Percentiles rank a stretch among this genome's conserved stretches.
Evolutionary conservation across 164 flowering plant genomes (phyloP).

Genomic region (Liriodendron chinense): DNA sequence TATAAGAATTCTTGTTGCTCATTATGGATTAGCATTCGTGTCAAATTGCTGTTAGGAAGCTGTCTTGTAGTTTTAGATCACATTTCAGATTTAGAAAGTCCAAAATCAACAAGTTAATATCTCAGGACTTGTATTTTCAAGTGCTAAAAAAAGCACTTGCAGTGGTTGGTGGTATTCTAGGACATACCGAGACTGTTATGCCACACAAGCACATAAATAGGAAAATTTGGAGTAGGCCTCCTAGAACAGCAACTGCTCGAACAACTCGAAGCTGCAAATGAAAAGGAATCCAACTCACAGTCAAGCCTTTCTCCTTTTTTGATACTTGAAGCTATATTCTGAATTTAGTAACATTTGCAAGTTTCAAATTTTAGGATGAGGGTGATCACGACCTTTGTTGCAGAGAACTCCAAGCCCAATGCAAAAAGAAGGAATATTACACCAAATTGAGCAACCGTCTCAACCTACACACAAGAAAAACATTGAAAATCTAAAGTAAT

Average conservation of each 20-base stretch:
- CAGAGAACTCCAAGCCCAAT: slow-evolving; percentile 90
- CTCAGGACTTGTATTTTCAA: neutral
- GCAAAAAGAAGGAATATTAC: slow-evolving; percentile 98
- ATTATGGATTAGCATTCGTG: too few species aligned
- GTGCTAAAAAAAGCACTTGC: neutral
- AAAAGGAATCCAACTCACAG: slow-evolving; percentile 1
- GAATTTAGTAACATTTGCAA: neutral
- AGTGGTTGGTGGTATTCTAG: neutral
- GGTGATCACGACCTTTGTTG: slow-evolving; percentile 56
- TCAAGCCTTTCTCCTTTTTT: neutral
- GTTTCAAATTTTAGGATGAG: neutral
- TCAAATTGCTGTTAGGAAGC: too few species aligned
- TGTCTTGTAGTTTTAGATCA: neutral
- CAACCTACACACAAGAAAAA: slow-evolving; percentile 56
- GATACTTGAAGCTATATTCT: neutral
- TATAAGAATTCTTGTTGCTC: too few species aligned
- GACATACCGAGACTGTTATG: slow-evolving; percentile 74
- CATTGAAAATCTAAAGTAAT: neutral
- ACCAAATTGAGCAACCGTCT: slow-evolving; percentile 99
- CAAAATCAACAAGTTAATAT: neutral
- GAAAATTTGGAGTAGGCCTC: slow-evolving; percentile 87
- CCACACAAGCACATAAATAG: slow-evolving; percentile 96
- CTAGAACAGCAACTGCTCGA: slow-evolving; percentile 93
- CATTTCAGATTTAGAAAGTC: neutral
- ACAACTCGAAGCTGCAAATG: slow-evolving; percentile 85